Evolutionary conservation across 2,329 filamentous ascomycete genomes (phyloP), one percentile per base, ranked within the genome.

Genomic region (Colletotrichum abscissum): DNA sequence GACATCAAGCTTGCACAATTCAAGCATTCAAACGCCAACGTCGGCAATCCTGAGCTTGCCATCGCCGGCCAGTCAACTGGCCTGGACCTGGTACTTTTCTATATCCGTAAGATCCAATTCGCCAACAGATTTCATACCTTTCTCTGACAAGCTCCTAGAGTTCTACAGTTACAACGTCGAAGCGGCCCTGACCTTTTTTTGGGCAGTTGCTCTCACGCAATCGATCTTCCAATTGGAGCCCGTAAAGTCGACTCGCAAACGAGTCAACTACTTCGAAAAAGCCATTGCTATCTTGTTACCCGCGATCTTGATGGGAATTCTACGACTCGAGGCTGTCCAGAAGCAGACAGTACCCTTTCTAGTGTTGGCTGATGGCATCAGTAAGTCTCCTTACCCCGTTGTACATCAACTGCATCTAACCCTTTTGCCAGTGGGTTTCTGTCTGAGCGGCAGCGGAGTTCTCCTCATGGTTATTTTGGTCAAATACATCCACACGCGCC

Each of bases 111-210:
- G 85, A 79, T 19, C 3, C 24, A 30, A 30, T 14, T 3, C 35
- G 49, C 28, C 1, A 8, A 14, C 1, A 4, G 0, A 3, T 11
- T 7, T n/a, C 16, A 3, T 19, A 26, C 5, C 5, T 22, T 14
- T 38, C 12, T 57, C 75, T 78, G 56, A 78, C 73, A 42, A 42
- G 68, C 28, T 73, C 49, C 19, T 62, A 88, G 86, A 88, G 76
- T 87, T 84, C 63, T 88, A 87, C 72, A 82, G 81, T 35, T 88
- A 88, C 76, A 88, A 86, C 77, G 84, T 85, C n/a, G 85, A 87
- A 76, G 80, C 84, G 9, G 77, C 87, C 35, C 80, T 87, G 42
- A 80, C 85, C 6, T 78, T 87, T 6, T 87, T 85, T 67, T 88
- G 87, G 84, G 80, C 82, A 12, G 75, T 80, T 4, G 78, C 81